Evolutionary conservation across 2,329 filamentous ascomycete genomes (phyloP), one percentile per base, ranked within the genome.

Genomic region (Ophiocordyceps camponoti-floridani): DNA sequence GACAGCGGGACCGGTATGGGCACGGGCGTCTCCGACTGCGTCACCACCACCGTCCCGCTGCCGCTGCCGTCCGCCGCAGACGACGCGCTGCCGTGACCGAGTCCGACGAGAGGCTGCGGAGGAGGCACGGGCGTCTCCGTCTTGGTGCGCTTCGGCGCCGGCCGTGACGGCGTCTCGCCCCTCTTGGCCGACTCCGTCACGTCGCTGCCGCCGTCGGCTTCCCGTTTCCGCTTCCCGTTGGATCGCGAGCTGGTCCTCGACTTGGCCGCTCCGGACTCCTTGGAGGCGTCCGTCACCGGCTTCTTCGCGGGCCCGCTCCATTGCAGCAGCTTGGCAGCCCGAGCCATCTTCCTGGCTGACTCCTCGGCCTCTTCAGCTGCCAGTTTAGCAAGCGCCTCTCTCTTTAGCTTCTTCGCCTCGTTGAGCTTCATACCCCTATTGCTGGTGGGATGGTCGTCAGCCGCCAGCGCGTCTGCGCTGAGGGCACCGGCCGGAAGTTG

Each of bases 341-440:
- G 65, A 9, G 62, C 61, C 62, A 74, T 68, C 54, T 72, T 73
- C 14, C 68, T 63, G 14, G 68, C 69, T 9, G 72, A 72, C 51
- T 73, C 69, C 53, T 75, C 72, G 14, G 75, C 76, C 54, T 79
- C 76, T 49, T 79, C 73, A 1, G 73, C 75, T 2, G 76, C 76
- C 51, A 71, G 65, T 50, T 75, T 75, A 12, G 73, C 75, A 50
- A 78, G 61, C 6, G 75, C 73, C 58, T 84, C 77, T 45, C 76
- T 68, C 62, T 84, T 84, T 11, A 81, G 62, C 56, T 82, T 84
- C 61, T 84, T 86, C 3, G 83, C 78, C 52, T 84, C 81, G 55
- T 86, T 86, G 23, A 86, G 67, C 54, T 83, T 81, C 77, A 86
- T 83, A 9, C 82, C 82, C 44, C 81, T 72, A 58, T 85, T 82